These are phyloP conservation scores for Truncatella angustata DNA, from an alignment of 2,329 filamentous ascomycete genomes.

Conservation along the genomic window DNA sequence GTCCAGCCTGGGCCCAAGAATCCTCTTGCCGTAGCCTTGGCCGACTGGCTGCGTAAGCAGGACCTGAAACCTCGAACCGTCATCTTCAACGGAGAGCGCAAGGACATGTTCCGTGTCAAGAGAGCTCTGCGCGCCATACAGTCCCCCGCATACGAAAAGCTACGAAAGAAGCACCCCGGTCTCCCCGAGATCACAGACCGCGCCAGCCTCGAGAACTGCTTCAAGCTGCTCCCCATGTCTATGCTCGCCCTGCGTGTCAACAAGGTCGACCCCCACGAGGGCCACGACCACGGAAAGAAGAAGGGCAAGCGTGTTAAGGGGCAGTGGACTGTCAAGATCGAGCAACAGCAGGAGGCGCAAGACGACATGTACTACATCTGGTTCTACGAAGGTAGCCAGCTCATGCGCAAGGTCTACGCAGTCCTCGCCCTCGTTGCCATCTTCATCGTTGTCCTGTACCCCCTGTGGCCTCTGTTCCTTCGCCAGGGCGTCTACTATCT, in stretches of 20 bases:
- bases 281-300: slow-evolving; percentile 69
- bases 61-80: slow-evolving; percentile 86
- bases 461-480: slow-evolving; percentile 89
- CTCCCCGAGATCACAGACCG: slow-evolving; percentile 87
- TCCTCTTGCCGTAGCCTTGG: slow-evolving; percentile 83
- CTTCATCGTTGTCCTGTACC: slow-evolving; percentile 90
- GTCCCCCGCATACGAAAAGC: slow-evolving; percentile 87
- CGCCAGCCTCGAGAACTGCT: slow-evolving; percentile 84
- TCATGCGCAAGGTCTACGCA: slow-evolving; percentile 91
- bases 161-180: slow-evolving; percentile 82
- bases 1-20: slow-evolving; percentile 80
- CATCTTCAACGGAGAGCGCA: slow-evolving; percentile 92
- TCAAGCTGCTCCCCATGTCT: slow-evolving; percentile 92
- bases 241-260: slow-evolving; percentile 87
- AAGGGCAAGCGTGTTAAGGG: slow-evolving; percentile 90
- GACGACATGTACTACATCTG: slow-evolving; percentile 95
- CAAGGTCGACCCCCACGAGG: slow-evolving; percentile 76
- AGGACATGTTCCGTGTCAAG: slow-evolving; percentile 99
- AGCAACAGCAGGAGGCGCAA: slow-evolving; percentile 87
- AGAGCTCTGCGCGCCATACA: slow-evolving; percentile 88
- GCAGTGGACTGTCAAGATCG: slow-evolving; percentile 91
- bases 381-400: slow-evolving; percentile 91
- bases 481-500: slow-evolving; percentile 96
- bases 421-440: slow-evolving; percentile 78
- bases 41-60: slow-evolving; percentile 81